Evolutionary conservation across 805 yeast species (phyloP).

Genomic region (Komagataella pseudopastoris): DNA sequence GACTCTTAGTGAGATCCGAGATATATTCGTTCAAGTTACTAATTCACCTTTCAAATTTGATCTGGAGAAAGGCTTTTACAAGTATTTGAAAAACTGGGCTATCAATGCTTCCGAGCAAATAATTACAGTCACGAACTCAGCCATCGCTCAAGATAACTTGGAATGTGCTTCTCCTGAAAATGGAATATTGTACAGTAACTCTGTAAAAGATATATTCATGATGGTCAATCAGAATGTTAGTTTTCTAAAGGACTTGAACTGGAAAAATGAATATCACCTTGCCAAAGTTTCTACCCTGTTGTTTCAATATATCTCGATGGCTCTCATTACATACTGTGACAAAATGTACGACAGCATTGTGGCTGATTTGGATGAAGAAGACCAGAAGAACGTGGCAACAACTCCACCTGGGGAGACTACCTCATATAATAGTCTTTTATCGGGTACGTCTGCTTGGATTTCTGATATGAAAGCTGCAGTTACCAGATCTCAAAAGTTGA

Average conservation of each 20-base stretch:
- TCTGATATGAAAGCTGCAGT: slow-evolving; percentile 42
- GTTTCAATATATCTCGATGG: slow-evolving; percentile 48
- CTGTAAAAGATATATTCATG: slow-evolving; percentile 56
- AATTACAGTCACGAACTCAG: not conserved
- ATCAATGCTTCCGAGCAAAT: not conserved
- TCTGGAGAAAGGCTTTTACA: not conserved
- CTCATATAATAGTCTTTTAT: not conserved
- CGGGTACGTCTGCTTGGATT: slow-evolving; percentile 22
- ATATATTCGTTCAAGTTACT: not conserved
- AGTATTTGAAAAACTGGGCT: not conserved
- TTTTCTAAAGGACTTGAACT: slow-evolving; percentile 36
- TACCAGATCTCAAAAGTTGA: slow-evolving; percentile 20
- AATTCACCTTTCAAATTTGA: not conserved
- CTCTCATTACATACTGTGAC: slow-evolving; percentile 33
- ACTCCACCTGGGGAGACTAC: slow-evolving; percentile 2
- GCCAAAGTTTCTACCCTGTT: slow-evolving; percentile 45
- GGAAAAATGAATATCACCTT: slow-evolving; percentile 47
- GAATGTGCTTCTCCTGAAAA: slow-evolving; percentile 35
- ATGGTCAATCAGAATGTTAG: slow-evolving; percentile 43
- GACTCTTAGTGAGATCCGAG: not conserved
- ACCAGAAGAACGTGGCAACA: slow-evolving; percentile 1
- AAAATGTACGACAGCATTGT: slow-evolving; percentile 22
- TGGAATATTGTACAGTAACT: slow-evolving; percentile 34
- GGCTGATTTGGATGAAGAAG: slow-evolving; percentile 24
- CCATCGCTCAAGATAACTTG: slow-evolving; percentile 38